These are phyloP conservation scores for Malus hybrid DNA, from an alignment of 331 rosid genomes.

Conservation along the genomic window DNA sequence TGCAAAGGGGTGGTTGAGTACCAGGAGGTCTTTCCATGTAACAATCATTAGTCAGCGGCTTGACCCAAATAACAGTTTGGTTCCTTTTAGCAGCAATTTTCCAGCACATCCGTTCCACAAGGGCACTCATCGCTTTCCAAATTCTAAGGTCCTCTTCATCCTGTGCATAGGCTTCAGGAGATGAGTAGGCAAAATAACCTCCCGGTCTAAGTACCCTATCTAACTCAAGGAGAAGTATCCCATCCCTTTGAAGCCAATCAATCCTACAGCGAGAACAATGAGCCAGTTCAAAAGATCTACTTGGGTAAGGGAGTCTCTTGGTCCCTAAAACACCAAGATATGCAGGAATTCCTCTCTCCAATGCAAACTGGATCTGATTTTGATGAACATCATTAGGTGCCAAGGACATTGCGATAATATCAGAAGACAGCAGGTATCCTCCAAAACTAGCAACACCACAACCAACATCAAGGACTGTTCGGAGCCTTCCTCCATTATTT, in stretches of 20 bases:
- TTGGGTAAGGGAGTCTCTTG: conserved; percentile 97
- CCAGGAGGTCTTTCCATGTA: conserved; percentile 24
- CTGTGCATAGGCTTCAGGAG: conserved; percentile 99
- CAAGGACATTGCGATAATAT: conserved; percentile 84
- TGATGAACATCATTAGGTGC: conserved; percentile 99
- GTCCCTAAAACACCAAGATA: conserved; percentile 96
- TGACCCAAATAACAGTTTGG: conserved; percentile 90
- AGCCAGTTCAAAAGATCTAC: conserved; percentile 97
- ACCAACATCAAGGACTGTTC: conserved; percentile 95
- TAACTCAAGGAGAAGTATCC: conserved; percentile 86
- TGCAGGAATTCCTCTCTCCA: conserved; percentile 99
- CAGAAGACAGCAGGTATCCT: conserved; percentile 84
- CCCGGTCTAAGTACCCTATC: conserved; percentile 94
- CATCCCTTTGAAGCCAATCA: conserved; percentile 99
- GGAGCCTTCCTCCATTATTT: conserved; percentile 24
- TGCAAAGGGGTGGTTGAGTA: conserved; percentile 31
- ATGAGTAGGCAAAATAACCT: conserved; percentile 96
- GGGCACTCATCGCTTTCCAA: conserved; percentile 92
- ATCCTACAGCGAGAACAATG: conserved; percentile 99
- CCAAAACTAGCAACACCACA: conserved; percentile 99
- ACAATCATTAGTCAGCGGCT: conserved; percentile 30
- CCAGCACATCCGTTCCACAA: conserved; percentile 97
- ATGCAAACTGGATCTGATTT: conserved; percentile 97
- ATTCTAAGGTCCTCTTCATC: conserved; percentile 95
- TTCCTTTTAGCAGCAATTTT: conserved; percentile 70